Conservation (phyloP, 2,329 filamentous ascomycete species). For the Fusarium poae region DNA sequence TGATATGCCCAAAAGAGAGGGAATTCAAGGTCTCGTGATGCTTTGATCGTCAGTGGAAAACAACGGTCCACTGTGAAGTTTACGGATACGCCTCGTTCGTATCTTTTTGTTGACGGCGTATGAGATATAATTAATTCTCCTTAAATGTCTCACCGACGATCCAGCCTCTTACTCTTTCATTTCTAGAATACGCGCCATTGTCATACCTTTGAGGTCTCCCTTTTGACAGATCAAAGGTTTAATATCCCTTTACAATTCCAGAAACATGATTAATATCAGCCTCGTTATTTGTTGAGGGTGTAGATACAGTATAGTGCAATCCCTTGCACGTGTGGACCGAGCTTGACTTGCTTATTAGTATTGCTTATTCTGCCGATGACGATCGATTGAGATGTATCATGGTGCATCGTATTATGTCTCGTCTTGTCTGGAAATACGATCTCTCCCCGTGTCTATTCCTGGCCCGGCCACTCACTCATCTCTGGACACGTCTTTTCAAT, state of each 20-base stretch:
- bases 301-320: not conserved
- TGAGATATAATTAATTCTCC: slow-evolving; percentile 23
- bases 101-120: slow-evolving; percentile 27
- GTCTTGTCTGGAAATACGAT: slow-evolving; percentile 18
- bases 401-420: slow-evolving; percentile 27
- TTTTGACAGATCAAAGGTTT: slow-evolving; percentile 21
- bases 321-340: slow-evolving; percentile 30
- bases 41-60: not conserved
- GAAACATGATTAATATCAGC: slow-evolving; percentile 19
- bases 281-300: slow-evolving; percentile 6
- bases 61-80: not conserved
- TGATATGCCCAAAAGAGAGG: not conserved
- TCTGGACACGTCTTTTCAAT: slow-evolving; percentile 22
- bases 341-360: slow-evolving; percentile 5
- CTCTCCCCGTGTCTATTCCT: slow-evolving; percentile 38
- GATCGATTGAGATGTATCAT: slow-evolving; percentile 14
- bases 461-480: not conserved
- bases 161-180: slow-evolving; percentile 40
- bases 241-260: slow-evolving; percentile 35
- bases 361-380: not conserved
- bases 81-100: slow-evolving; percentile 27
- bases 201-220: slow-evolving; percentile 37
- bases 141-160: slow-evolving; percentile 33
- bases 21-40: slow-evolving; percentile 18
- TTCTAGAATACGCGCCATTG: slow-evolving; percentile 33